Evolutionary conservation across 192 early-diverging fungal species (phyloP), one percentile per base, ranked within the genome.

Genomic region (Lunasporangiospora selenospora): DNA sequence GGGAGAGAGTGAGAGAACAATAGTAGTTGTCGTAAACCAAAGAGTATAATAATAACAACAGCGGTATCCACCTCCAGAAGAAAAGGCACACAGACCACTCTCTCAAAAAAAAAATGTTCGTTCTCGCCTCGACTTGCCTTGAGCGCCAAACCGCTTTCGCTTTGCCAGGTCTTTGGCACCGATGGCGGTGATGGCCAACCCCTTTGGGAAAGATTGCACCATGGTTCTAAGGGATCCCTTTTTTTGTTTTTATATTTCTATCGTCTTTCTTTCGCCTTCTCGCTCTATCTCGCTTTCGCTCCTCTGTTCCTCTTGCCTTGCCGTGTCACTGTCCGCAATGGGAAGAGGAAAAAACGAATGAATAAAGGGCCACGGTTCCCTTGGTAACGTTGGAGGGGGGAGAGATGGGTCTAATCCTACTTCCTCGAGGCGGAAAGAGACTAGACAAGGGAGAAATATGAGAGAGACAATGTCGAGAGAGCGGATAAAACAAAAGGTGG

Each of bases 141-240:
- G 69, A 3, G 54, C 48, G 4, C 69, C 69, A 34, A 73, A 58
- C n/a, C 45, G 55, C 42, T 73, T 73, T 49, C 53, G 52, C 40
- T 73, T 73, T 13, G 69, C 60, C 0, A 73, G 42, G 29, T 73
- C 69, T 29, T 58, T 73, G 47, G 60, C 69, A 1, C 47, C 54
- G 2, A 73, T 43, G 1, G 69, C 69, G 9, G 61, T 63, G 46
- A 73, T 58, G 16, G 38, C 21, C 10, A 73, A 52, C 3, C 69
- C 69, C 12, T 29, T 43, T 21, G 60, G 69, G 36, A 63, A 63
- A 52, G 61, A 44, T 11, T 63, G 47, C 18, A 63, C 69, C 69
- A 73, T 73, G n/a, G n/a, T n/a, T n/a, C n/a, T n/a, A n/a, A n/a
- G n/a, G n/a, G n/a, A n/a, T n/a, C n/a, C n/a, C n/a, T n/a, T n/a